phyloP scores from a whole-genome alignment of 306 rosid genomes.

The Fragaria ananassa region DNA sequence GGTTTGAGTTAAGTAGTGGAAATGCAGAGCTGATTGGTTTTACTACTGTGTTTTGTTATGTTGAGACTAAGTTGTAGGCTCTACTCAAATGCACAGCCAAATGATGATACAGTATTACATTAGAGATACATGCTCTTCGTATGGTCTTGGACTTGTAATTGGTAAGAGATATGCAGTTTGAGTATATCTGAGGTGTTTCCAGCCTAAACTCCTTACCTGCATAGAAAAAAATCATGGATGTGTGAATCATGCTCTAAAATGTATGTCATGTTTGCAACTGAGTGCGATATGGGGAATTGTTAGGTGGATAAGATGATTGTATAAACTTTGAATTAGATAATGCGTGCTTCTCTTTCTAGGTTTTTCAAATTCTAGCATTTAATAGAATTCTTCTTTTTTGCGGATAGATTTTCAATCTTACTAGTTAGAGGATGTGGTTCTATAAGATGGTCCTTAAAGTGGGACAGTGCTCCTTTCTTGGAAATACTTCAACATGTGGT shows the following conservation, averaged over 20 bases:
- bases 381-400: not conserved
- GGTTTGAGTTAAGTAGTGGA: not conserved
- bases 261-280: not conserved
- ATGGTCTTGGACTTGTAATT: not conserved
- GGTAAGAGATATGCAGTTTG: not conserved
- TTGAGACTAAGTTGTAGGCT: not conserved
- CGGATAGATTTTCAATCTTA: not conserved
- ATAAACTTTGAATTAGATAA: not conserved
- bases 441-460: not conserved
- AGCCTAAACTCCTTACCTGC: not conserved
- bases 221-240: not conserved
- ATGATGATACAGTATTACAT: not conserved
- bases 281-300: not conserved
- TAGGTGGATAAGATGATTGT: not conserved
- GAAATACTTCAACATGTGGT: not conserved
- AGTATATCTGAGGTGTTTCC: not conserved
- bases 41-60: not conserved
- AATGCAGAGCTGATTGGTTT: not conserved
- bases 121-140: not conserved
- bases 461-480: not conserved
- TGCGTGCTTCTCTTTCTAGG: not conserved
- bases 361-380: not conserved
- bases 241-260: not conserved
- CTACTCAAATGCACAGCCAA: not conserved
- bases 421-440: not conserved